Evolutionary conservation across 768 basidiomycete genomes (phyloP).

Genomic region (Leccinum imitatum): DNA sequence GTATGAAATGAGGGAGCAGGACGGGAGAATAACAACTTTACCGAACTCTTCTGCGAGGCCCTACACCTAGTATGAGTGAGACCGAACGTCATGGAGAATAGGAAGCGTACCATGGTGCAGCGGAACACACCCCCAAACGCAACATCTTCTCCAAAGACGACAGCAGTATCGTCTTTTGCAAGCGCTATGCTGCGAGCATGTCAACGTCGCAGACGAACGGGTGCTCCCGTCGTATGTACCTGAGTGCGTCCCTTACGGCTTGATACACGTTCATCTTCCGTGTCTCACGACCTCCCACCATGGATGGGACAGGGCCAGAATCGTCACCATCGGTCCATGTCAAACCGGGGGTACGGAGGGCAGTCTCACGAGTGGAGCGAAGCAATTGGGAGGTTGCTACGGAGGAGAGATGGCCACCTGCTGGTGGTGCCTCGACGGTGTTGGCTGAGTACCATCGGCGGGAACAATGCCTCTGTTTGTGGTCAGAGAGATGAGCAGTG

Average conservation of each 20-base stretch:
- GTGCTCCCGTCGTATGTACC: constrained; percentile 40
- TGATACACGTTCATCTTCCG: constrained; percentile 97
- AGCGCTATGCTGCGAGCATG: constrained; percentile 65
- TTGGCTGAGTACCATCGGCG: constrained; percentile 51
- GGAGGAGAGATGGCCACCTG: constrained; percentile 76
- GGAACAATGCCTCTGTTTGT: constrained; percentile 4
- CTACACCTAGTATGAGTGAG: constrained; percentile 34
- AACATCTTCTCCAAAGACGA: constrained; percentile 91
- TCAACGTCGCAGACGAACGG: constrained; percentile 7
- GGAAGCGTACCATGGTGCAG: constrained; percentile 75
- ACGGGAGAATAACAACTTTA: constrained; percentile 31
- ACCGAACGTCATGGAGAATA: constrained; percentile 5
- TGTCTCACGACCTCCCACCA: constrained; percentile 77
- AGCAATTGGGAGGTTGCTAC: constrained; percentile 69
- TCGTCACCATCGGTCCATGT: constrained; percentile 65
- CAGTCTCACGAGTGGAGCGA: constrained; percentile 61
- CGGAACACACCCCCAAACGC: constrained; percentile 94
- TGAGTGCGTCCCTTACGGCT: constrained; percentile 87
- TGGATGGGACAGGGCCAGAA: constrained; percentile 40
- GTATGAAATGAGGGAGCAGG: neutral
- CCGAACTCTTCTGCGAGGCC: constrained; percentile 94
- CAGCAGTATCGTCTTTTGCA: constrained; percentile 79
- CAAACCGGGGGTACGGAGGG: constrained; percentile 71
- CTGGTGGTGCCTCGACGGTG: constrained; percentile 61
- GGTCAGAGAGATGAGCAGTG: constrained; percentile 2